Base-by-base conservation (phyloP, 352 stramenopile species). In the Thraustochytrium striatum region DNA sequence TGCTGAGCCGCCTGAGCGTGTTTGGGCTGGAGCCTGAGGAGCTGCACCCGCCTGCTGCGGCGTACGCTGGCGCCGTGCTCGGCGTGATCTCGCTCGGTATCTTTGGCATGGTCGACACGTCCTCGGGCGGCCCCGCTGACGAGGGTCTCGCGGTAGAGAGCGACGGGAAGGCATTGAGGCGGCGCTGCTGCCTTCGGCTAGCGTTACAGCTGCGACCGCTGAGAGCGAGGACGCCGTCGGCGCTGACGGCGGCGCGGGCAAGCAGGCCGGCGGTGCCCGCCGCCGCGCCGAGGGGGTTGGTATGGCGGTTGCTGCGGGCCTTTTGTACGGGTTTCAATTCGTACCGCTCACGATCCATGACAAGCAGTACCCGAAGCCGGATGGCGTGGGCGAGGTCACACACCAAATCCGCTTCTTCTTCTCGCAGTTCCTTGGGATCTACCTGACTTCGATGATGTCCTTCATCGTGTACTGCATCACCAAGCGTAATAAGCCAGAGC, bases 391-490 rank as follows among this genome's bases (percentile, higher is more conserved):
- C 61, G 55, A 53, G 11, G 35, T 80, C 28, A 80, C 68, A 19
- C 53, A 53, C 47, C 25, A 72, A 28, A 72, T 80, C 30, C 70
- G 58, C 28, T 80, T 81, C 33, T 41, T n/a, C 36, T 69, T 75
- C 33, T 80, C 70, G 32, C 70, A 80, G 58, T 81, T 80, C 36
- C 58, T 80, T 16, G 70, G 70, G 28, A 81, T 81, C 13, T 80
- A 72, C 70, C 19, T 80, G 16, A 80, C 57, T 3, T 81, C 61
- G 11, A 39, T 38, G 8, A 3, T 75, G 19, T 7, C 58, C 1
- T 75, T 61, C 57, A 21, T 80, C 33, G 11, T 70, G 13, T 75
- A 75, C 47, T 62, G 44, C 36, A 16, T 75, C 30, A 9, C 21
- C 33, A 30, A 28, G 21, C 11, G 41, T 7, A 69, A 80, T 35